Percentiles rank a stretch among this genome's conserved stretches.
Conservation (phyloP, 441 rosid species). For the Iberis amara region DNA sequence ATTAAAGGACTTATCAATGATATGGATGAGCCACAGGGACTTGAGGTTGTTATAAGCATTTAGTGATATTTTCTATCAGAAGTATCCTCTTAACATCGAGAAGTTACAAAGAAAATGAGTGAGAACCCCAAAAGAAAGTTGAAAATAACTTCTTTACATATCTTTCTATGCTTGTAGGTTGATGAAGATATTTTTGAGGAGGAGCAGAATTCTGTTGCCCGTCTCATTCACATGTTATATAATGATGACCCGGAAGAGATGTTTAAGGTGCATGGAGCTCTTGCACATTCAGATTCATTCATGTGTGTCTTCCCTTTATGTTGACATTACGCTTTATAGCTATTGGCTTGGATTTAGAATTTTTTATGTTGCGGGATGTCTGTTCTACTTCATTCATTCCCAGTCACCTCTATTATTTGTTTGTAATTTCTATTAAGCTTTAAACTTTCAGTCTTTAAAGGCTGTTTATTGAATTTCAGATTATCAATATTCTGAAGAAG, state of each 20-base stretch:
- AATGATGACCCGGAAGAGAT: conserved; percentile 90
- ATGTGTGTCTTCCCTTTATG: conserved; percentile 14
- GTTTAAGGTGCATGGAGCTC: conserved; percentile 59
- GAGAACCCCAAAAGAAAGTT: conserved; percentile 11
- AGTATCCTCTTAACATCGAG: neutral
- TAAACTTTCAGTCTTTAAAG: conserved; percentile 16
- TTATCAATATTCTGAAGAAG: conserved; percentile 62
- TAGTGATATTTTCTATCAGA: conserved; percentile 16
- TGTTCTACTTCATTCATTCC: conserved; percentile 15
- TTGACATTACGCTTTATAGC: conserved; percentile 23
- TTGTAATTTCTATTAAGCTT: conserved; percentile 1
- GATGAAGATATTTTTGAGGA: conserved; percentile 97
- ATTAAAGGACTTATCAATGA: conserved; percentile 83
- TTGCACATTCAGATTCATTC: conserved; percentile 17
- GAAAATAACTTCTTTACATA: conserved; percentile 8
- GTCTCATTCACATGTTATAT: conserved; percentile 74
- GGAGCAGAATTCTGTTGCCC: conserved; percentile 89
- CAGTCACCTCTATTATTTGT: conserved; percentile 14
- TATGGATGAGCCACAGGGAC: conserved; percentile 41
- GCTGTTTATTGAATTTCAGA: conserved; percentile 43
- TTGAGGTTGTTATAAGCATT: too few relatives aligned
- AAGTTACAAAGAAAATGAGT: neutral
- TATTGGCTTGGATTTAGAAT: conserved; percentile 11
- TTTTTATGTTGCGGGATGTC: conserved; percentile 2
- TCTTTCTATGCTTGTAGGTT: conserved; percentile 37